phyloP scores from a whole-genome alignment of 2,329 filamentous ascomycete species.

The Diplodia sapinea region DNA sequence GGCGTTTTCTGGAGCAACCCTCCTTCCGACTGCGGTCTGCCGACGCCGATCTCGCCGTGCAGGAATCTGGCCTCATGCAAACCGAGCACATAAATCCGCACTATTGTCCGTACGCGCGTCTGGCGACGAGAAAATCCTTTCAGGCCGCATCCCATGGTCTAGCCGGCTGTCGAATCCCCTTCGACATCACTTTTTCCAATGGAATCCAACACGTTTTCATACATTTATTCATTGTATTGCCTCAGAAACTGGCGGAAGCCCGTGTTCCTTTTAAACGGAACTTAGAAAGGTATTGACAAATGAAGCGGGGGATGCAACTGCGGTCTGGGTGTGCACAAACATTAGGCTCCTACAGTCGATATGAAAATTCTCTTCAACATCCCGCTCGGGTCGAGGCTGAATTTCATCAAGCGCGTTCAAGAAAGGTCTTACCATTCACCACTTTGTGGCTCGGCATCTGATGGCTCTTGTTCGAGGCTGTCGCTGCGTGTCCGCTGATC shows the following conservation, averaged over 20 bases:
- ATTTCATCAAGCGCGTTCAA: neutral
- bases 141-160: neutral
- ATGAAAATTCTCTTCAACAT: neutral
- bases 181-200: neutral
- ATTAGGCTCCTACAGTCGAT: neutral
- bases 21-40: slow-evolving; percentile 10
- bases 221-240: neutral
- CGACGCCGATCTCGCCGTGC: slow-evolving; percentile 9
- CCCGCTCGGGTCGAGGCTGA: neutral
- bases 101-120: neutral
- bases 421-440: neutral
- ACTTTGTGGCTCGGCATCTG: neutral
- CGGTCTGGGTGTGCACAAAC: neutral
- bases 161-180: neutral
- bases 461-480: neutral
- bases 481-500: neutral
- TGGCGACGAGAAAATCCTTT: slow-evolving; percentile 7
- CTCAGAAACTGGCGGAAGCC: neutral
- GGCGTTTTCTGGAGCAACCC: neutral
- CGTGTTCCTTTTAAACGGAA: neutral
- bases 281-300: neutral
- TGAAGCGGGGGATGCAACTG: neutral
- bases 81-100: neutral
- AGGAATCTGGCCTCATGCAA: neutral
- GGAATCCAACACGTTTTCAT: neutral